These are phyloP conservation scores for Trichoderma pleuroti DNA, from an alignment of 2,329 filamentous ascomycete species.

Conservation along the genomic window DNA sequence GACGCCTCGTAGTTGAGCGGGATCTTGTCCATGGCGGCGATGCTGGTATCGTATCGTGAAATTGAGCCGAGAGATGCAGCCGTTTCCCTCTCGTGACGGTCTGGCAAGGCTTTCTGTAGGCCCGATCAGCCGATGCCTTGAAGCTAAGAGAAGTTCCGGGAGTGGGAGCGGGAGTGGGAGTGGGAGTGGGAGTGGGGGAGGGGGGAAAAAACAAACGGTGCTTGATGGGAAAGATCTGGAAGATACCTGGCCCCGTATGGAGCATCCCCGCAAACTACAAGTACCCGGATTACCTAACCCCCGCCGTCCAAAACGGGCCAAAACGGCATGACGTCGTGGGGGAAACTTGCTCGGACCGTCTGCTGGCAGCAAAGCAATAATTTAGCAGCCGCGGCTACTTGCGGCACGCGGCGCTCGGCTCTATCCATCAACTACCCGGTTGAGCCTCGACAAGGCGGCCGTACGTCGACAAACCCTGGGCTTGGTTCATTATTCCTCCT, in stretches of 20 bases:
- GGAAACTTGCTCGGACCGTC: neutral
- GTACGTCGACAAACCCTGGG: neutral
- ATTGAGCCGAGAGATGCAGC: conserved; percentile 5
- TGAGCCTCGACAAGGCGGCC: conserved; percentile 4
- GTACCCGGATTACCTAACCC: neutral
- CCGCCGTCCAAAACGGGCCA: neutral
- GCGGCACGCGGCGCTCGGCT: conserved; percentile 15
- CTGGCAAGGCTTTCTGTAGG: neutral
- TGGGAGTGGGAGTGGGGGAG: too few relatives aligned
- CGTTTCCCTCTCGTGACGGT: neutral
- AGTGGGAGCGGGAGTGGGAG: too few relatives aligned
- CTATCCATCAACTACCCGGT: neutral
- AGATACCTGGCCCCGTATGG: neutral
- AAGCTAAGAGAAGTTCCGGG: neutral
- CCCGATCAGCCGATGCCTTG: conserved; percentile 3
- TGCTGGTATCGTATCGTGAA: neutral
- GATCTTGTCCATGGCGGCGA: conserved; percentile 54
- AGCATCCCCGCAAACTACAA: neutral
- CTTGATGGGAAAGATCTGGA: neutral
- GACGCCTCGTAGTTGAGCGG: conserved; percentile 74
- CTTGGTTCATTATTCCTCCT: conserved; percentile 6
- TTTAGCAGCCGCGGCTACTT: conserved; percentile 10
- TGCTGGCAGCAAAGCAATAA: neutral
- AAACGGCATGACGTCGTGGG: conserved; percentile 10
- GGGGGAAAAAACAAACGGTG: neutral